These are phyloP conservation scores for Shiraia sp. DNA, from an alignment of 2,329 filamentous ascomycete genomes.

Conservation along the genomic window DNA sequence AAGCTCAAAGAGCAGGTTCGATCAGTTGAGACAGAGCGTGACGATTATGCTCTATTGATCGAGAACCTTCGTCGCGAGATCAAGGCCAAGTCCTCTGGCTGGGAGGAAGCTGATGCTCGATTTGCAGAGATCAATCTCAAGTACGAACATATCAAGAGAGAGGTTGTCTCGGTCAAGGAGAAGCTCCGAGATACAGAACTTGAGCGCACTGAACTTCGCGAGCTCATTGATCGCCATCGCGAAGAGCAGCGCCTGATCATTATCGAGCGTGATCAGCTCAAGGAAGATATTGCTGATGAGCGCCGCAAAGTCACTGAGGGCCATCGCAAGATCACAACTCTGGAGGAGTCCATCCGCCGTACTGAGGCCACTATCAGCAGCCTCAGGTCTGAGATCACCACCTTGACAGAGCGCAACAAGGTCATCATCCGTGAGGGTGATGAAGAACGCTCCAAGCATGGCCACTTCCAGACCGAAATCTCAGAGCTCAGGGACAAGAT, in stretches of 20 bases:
- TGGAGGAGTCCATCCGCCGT: conserved; percentile 27
- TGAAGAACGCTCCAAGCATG: conserved; percentile 19
- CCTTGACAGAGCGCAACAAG: conserved; percentile 23
- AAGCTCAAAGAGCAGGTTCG: conserved; percentile 27
- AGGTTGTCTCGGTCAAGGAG: conserved; percentile 28
- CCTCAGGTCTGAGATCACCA: conserved; percentile 17
- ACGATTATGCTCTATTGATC: conserved; percentile 23
- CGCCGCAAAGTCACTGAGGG: conserved; percentile 17
- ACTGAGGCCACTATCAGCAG: conserved; percentile 18
- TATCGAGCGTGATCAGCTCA: conserved; percentile 28
- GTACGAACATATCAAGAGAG: conserved; percentile 28
- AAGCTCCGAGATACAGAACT: conserved; percentile 22
- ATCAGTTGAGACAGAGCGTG: conserved; percentile 23
- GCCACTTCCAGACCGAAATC: conserved; percentile 16
- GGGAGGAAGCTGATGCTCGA: conserved; percentile 28
- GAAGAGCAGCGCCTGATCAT: conserved; percentile 25
- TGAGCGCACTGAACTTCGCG: conserved; percentile 21
- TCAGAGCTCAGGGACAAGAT: conserved; percentile 18
- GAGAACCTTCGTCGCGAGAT: conserved; percentile 26
- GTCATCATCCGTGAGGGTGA: conserved; percentile 20
- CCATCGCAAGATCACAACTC: conserved; percentile 17
- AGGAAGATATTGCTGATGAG: conserved; percentile 25
- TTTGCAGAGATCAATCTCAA: conserved; percentile 22
- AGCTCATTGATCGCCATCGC: conserved; percentile 17
- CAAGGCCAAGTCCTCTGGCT: conserved; percentile 20